phyloP scores from a whole-genome alignment of 2,329 filamentous ascomycete species.

The Neopestalotiopsis clavispora region DNA sequence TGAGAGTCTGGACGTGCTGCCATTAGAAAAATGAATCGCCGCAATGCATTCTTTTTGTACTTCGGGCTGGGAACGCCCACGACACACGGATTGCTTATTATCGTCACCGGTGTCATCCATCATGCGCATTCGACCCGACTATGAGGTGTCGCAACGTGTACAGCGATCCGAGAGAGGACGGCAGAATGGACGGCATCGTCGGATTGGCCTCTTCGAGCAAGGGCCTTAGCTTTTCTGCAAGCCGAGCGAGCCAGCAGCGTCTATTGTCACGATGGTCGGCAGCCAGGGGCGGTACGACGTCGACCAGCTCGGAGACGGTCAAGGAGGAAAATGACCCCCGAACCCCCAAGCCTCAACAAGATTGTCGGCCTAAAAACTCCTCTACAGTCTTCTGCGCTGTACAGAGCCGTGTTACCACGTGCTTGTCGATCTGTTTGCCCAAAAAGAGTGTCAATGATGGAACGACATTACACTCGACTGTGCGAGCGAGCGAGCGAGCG shows the following conservation, averaged over 20 bases:
- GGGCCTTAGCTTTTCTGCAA: slow-evolving; percentile 9
- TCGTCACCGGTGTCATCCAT: slow-evolving; percentile 4
- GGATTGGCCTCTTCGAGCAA: slow-evolving; percentile 14
- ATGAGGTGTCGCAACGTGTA: slow-evolving; percentile 7
- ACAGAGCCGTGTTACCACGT: slow-evolving; percentile 2
- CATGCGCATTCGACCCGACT: neutral
- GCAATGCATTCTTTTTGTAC: slow-evolving; percentile 5
- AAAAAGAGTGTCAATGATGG: neutral
- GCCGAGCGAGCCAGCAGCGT: neutral
- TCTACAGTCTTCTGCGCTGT: neutral
- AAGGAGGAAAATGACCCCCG: neutral
- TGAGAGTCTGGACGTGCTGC: neutral
- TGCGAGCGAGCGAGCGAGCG: neutral
- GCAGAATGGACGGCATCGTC: neutral
- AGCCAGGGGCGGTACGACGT: neutral
- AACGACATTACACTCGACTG: neutral
- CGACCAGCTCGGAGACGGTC: neutral
- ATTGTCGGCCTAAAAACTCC: neutral
- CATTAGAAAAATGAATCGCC: neutral
- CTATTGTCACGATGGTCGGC: slow-evolving; percentile 5
- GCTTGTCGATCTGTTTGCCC: slow-evolving; percentile 7
- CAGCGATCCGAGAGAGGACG: neutral
- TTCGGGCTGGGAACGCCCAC: neutral
- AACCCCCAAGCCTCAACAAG: neutral
- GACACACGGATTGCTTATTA: slow-evolving; percentile 5